Conservation (phyloP, 257 asterid species). For the Ehretia macrophylla region DNA sequence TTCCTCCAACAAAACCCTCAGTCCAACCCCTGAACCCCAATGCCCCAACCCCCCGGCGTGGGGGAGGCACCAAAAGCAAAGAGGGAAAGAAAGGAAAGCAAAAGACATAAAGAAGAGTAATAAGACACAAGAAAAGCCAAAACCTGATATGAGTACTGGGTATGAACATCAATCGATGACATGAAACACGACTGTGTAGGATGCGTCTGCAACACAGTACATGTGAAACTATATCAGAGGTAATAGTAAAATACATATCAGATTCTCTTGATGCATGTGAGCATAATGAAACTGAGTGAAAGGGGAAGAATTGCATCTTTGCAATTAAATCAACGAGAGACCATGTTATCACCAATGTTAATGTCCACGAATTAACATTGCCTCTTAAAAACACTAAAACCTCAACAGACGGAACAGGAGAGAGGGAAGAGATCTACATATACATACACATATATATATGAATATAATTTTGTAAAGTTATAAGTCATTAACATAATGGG, state of each 20-base stretch:
- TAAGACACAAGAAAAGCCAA: conserved; percentile 5
- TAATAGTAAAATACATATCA: neutral
- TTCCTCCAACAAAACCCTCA: neutral
- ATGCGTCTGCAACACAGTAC: conserved; percentile 75
- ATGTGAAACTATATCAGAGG: conserved; percentile 8
- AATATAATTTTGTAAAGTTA: too few species aligned
- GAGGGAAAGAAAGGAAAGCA: neutral
- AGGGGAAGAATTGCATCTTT: neutral
- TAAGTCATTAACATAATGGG: too few species aligned
- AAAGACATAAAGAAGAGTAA: neutral
- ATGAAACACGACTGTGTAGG: conserved; percentile 98
- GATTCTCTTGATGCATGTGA: neutral
- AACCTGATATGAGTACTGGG: conserved; percentile 97
- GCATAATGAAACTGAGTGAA: too few species aligned
- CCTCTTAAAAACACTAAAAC: too few species aligned
- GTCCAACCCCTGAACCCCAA: too few species aligned
- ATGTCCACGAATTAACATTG: too few species aligned
- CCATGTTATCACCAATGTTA: too few species aligned
- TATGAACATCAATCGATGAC: conserved; percentile 97
- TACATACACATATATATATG: too few species aligned
- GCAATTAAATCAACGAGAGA: too few species aligned
- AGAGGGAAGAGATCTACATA: too few species aligned
- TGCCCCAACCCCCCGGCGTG: too few species aligned
- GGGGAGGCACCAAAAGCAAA: neutral
- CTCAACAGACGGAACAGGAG: too few species aligned